These are phyloP conservation scores for Corchorus olitorius DNA, from an alignment of 345 rosid species.

Conservation along the genomic window DNA sequence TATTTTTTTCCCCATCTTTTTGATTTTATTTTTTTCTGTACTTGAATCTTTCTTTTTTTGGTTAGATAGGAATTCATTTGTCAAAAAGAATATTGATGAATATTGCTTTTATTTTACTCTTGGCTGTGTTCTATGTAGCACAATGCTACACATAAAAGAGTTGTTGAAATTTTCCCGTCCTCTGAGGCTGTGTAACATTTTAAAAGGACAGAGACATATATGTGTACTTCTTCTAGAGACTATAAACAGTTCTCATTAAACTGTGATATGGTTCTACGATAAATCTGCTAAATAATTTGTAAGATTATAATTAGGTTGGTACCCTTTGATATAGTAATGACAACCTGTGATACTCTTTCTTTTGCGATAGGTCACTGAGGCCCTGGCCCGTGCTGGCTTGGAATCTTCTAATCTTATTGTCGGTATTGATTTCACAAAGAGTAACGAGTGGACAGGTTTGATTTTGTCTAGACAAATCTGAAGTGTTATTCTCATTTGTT, in stretches of 20 bases:
- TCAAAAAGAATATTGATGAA: background rate
- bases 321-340: too few species aligned
- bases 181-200: background rate
- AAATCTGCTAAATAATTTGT: too few species aligned
- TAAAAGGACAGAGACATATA: background rate
- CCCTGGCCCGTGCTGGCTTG: conserved; percentile 64
- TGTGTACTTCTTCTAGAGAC: background rate
- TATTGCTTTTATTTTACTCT: background rate
- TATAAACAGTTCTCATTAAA: background rate
- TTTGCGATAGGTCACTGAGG: conserved; percentile 53
- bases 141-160: too few species aligned
- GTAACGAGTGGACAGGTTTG: conserved; percentile 87
- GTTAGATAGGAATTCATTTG: background rate
- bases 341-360: background rate
- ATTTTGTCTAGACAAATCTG: background rate
- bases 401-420: conserved; percentile 84
- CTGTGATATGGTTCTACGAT: too few species aligned
- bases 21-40: background rate
- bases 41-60: background rate
- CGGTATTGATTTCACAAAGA: conserved; percentile 83
- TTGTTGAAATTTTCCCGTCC: too few species aligned
- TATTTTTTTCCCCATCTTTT: background rate
- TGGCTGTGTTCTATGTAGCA: too few species aligned
- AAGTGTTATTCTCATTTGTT: background rate
- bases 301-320: too few species aligned